Evolutionary conservation across 192 early-diverging fungal genomes (phyloP).

Genomic region (Gamsiella multidivaricata): DNA sequence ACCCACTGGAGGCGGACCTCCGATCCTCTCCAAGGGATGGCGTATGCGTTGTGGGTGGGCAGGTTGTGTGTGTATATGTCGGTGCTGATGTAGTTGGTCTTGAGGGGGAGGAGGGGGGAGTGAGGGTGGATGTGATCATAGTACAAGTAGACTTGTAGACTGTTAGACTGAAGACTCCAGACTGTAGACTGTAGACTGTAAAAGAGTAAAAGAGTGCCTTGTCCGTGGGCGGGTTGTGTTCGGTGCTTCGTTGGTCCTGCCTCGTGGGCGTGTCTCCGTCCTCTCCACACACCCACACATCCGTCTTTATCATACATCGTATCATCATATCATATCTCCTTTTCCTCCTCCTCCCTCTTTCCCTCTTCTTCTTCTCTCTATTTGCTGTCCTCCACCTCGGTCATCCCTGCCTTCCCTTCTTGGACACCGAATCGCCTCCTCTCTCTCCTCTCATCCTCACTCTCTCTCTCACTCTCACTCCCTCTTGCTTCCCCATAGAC

Average conservation of each 20-base stretch:
- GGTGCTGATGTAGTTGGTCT: no score
- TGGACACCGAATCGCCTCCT: not conserved
- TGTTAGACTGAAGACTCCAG: no score
- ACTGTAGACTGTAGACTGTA: no score
- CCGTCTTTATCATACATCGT: not conserved
- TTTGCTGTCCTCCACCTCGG: not conserved
- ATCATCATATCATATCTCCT: not conserved
- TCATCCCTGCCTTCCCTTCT: not conserved
- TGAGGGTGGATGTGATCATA: no score
- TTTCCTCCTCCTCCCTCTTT: not conserved
- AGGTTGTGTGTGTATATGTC: no score
- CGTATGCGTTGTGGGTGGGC: no score
- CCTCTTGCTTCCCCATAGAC: not conserved
- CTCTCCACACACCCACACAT: not conserved
- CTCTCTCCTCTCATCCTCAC: constrained; percentile 3
- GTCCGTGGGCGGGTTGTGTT: no score
- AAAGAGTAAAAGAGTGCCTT: no score
- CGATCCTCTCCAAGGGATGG: no score
- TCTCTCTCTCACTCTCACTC: not conserved
- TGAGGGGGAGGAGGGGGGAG: no score
- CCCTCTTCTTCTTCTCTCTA: not conserved
- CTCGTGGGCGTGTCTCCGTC: not conserved
- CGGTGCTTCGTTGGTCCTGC: not conserved
- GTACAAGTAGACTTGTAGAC: no score
- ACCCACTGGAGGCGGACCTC: no score